phyloP scores from a whole-genome alignment of 2,329 filamentous ascomycete genomes.

The Geosmithia morbida region DNA sequence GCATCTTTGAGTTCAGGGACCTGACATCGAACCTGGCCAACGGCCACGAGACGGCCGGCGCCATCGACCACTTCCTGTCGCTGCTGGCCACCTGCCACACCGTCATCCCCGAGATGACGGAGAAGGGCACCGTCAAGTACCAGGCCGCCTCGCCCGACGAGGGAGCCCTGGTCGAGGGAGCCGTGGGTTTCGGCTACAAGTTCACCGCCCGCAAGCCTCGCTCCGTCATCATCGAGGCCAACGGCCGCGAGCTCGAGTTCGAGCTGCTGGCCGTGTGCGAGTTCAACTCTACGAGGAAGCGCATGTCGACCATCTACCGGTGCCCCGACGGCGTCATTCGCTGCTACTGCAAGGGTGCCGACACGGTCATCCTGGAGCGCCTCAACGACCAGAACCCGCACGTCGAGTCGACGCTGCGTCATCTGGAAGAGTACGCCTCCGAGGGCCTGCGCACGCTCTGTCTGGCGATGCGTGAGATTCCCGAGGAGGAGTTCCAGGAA shows the following conservation, averaged over 20 bases:
- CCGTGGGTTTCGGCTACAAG: constrained; percentile 69
- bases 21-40: constrained; percentile 55
- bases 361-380: constrained; percentile 93
- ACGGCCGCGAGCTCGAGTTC: constrained; percentile 63
- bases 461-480: constrained; percentile 83
- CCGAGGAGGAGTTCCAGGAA: constrained; percentile 76
- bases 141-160: constrained; percentile 96
- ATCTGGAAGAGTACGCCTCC: constrained; percentile 96
- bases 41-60: constrained; percentile 30
- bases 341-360: constrained; percentile 90
- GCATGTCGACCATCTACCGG: constrained; percentile 95
- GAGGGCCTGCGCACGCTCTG: constrained; percentile 92
- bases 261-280: constrained; percentile 94
- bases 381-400: constrained; percentile 71
- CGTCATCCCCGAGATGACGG: constrained; percentile 81
- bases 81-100: constrained; percentile 88
- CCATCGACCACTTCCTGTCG: constrained; percentile 68
- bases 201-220: constrained; percentile 85
- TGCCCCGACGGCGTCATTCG: constrained; percentile 93
- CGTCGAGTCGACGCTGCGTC: constrained; percentile 78
- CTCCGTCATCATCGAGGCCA: constrained; percentile 69
- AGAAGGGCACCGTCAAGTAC: constrained; percentile 82
- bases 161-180: constrained; percentile 89
- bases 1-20: constrained; percentile 72
- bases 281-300: constrained; percentile 86